Evolutionary conservation across 192 early-diverging fungal genomes (phyloP).

Genomic region (Backusella westeae): DNA sequence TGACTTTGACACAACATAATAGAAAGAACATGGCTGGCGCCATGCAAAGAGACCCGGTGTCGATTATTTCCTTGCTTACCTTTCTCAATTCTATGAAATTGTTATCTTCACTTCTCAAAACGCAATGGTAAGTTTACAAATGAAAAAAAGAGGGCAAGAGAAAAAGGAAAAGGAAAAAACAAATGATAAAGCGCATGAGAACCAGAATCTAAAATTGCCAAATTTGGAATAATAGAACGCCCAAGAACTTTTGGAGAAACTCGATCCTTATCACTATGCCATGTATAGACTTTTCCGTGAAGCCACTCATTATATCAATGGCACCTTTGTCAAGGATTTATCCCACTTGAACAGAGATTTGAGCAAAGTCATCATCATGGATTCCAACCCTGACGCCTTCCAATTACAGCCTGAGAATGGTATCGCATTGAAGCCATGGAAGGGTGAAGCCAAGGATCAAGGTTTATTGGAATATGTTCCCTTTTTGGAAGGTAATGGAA

Average conservation of each 20-base stretch:
- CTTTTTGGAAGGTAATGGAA: conserved; percentile 79
- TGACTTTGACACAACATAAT: conserved; percentile 4
- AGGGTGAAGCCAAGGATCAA: conserved; percentile 75
- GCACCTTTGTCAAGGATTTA: conserved; percentile 86
- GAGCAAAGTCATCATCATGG: conserved; percentile 90
- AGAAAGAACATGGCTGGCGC: conserved; percentile 96
- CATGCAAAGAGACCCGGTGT: conserved; percentile 94
- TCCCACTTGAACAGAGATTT: conserved; percentile 92
- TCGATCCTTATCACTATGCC: conserved; percentile 88
- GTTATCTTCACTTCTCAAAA: conserved; percentile 93
- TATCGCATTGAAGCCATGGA: conserved; percentile 82
- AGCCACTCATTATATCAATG: conserved; percentile 82
- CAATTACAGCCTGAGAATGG: conserved; percentile 92
- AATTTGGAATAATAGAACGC: conserved; percentile 57
- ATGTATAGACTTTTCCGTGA: conserved; percentile 92
- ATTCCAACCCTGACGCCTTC: conserved; percentile 83
- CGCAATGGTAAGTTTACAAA: conserved; percentile 59
- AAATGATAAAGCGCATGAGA: not conserved
- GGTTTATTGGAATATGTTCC: conserved; percentile 84
- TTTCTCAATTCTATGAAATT: conserved; percentile 91
- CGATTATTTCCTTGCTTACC: conserved; percentile 91
- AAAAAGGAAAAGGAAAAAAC: not conserved
- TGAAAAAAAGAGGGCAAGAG: not conserved
- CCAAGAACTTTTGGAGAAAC: conserved; percentile 77
- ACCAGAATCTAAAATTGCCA: conserved; percentile 6